Conservation (phyloP, 495 filamentous ascomycete genomes). For the Sabuloglossum arenarium region DNA sequence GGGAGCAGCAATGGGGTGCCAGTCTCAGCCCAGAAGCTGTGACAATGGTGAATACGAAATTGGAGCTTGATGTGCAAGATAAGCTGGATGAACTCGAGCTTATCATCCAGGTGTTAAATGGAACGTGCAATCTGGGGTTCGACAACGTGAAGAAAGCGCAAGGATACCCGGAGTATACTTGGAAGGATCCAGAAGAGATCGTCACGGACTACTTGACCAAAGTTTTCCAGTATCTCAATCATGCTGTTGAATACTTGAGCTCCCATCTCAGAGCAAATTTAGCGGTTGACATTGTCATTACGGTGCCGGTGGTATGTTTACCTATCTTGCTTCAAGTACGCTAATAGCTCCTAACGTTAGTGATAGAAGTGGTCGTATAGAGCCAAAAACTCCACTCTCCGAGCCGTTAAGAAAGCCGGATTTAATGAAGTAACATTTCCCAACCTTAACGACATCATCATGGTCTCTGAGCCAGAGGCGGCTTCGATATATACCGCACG, state of each 20-base stretch:
- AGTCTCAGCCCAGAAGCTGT: background rate
- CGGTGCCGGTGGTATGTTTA: background rate
- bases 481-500: background rate
- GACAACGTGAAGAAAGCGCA: background rate
- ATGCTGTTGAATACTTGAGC: background rate
- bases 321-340: background rate
- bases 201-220: background rate
- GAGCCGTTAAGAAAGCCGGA: background rate
- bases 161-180: background rate
- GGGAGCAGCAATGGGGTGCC: background rate
- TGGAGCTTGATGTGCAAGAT: background rate
- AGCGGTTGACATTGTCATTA: background rate
- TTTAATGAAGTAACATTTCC: background rate
- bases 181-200: background rate
- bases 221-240: background rate
- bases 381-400: background rate
- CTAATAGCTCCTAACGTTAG: background rate
- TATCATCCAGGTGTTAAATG: background rate
- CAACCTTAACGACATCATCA: background rate
- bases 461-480: background rate
- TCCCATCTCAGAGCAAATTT: background rate
- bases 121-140: background rate
- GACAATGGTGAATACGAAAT: background rate
- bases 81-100: background rate
- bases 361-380: background rate